Evolutionary conservation across 495 filamentous ascomycete species (phyloP), one percentile per base, ranked within the genome.

Genomic region (Penicillium chermesinum): DNA sequence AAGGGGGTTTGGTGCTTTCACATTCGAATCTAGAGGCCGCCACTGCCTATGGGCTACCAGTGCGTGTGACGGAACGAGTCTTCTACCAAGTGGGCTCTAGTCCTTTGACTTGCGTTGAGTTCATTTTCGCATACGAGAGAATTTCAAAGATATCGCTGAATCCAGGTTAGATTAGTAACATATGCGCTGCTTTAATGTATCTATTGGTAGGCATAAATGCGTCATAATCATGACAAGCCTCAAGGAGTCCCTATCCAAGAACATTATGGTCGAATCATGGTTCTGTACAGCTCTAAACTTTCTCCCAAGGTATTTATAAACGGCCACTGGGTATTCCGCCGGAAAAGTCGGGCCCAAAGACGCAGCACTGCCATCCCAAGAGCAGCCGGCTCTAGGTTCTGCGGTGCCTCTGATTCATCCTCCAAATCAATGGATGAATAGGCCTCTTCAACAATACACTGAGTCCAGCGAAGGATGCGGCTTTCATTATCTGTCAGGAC

Each of bases 221-320:
- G n/a, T 22, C 19, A 21, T 41, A 6, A 16, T n/a, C 7, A 7
- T 12, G 19, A n/a, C 4, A 38, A n/a, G 38, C 21, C 3, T 43
- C 32, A 45, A 27, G 15, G 34, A 2, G 5, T 2, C 14, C 3
- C 20, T 45, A n/a, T 45, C 7, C 12, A 21, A 9, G 18, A 46
- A 38, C 22, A 44, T 20, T 20, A 30, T 30, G 5, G 21, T 58
- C 51, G 58, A 36, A 66, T 59, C 58, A 70, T 60, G 16, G 46
- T 44, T 44, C 63, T 55, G 33, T 66, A 70, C 39, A 49, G 53
- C 38, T 69, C 62, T 49, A 71, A 45, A 35, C 68, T 68, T 30
- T 68, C 49, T 12, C 68, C 66, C 39, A 71, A 51, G 1, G 63
- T 45, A 49, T 71, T 71, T n/a, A 71, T 68, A 37, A 71, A 69